phyloP scores from a whole-genome alignment of 225 moss, liverwort and hornwort genomes.

The Polytrichum formosum region DNA sequence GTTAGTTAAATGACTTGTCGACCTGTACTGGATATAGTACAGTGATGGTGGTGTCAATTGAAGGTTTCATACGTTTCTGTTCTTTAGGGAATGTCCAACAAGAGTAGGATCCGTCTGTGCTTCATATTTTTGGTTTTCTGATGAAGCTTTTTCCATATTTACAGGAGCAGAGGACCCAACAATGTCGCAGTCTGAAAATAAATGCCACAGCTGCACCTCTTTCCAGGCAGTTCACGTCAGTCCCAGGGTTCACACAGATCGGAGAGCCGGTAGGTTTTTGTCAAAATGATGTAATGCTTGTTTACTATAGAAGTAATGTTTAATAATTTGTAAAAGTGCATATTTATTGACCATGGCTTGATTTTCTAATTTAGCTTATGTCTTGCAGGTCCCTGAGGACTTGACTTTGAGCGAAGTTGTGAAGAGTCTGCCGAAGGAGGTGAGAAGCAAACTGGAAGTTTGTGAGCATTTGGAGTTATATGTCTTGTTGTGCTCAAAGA shows the following conservation, averaged over 20 bases:
- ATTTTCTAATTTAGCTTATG: conserved; percentile 3
- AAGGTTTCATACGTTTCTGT: too few relatives aligned
- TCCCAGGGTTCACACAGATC: conserved; percentile 80
- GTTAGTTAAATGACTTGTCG: too few relatives aligned
- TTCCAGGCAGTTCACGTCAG: conserved; percentile 38
- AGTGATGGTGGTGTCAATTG: too few relatives aligned
- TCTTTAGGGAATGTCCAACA: too few relatives aligned
- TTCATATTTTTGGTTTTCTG: too few relatives aligned
- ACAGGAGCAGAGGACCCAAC: conserved; percentile 18
- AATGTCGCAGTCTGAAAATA: conserved; percentile 17
- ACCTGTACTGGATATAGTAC: too few relatives aligned
- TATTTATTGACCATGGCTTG: neutral
- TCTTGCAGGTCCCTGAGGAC: conserved; percentile 54
- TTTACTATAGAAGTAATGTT: too few relatives aligned
- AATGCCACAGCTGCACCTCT: conserved; percentile 57
- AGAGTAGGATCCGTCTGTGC: too few relatives aligned
- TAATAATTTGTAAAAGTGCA: neutral
- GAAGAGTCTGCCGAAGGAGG: conserved; percentile 74
- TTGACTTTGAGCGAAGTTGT: conserved; percentile 60
- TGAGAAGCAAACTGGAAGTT: neutral
- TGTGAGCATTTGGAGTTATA: neutral
- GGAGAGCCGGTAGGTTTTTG: conserved; percentile 53
- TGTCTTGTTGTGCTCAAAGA: too few relatives aligned
- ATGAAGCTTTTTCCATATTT: neutral
- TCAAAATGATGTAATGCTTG: too few relatives aligned